Percentiles rank a stretch among this genome's conserved stretches.
Evolutionary conservation across 345 rosid genomes (phyloP).

Genomic region (Eucalyptus regnans): DNA sequence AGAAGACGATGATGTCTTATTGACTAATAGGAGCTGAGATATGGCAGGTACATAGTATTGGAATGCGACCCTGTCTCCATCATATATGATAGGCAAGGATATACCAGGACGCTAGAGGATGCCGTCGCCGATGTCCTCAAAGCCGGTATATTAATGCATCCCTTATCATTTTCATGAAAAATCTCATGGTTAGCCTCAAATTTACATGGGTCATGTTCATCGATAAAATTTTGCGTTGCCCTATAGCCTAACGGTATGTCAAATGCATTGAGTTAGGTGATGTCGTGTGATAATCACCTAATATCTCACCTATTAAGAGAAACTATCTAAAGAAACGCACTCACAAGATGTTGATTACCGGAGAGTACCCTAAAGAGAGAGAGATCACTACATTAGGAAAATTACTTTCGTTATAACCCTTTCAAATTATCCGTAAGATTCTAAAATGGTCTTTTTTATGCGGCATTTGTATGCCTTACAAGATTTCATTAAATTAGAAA

Average conservation of each 20-base stretch:
- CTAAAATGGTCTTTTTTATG: not conserved
- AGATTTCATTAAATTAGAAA: not conserved
- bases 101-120: slow-evolving; percentile 67
- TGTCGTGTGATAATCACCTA: not conserved
- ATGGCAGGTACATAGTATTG: slow-evolving; percentile 60
- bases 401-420: not conserved
- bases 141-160: slow-evolving; percentile 34
- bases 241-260: not conserved
- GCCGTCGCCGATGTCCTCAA: slow-evolving; percentile 66
- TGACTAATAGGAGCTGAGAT: not conserved
- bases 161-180: not conserved
- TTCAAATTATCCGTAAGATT: not conserved
- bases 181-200: not conserved
- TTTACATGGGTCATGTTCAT: not conserved
- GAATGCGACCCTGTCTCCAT: slow-evolving; percentile 78
- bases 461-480: not conserved
- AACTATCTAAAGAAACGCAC: not conserved
- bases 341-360: not conserved
- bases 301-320: not conserved
- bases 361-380: not conserved
- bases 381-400: not conserved
- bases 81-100: slow-evolving; percentile 51
- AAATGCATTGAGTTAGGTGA: not conserved
- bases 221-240: not conserved
- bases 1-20: not conserved